A percentile compares a stretch with the other conserved stretches of the same genome.
Evolutionary conservation across 1,284 basidiomycete species (phyloP).

Genomic region (Naganishia albida): DNA sequence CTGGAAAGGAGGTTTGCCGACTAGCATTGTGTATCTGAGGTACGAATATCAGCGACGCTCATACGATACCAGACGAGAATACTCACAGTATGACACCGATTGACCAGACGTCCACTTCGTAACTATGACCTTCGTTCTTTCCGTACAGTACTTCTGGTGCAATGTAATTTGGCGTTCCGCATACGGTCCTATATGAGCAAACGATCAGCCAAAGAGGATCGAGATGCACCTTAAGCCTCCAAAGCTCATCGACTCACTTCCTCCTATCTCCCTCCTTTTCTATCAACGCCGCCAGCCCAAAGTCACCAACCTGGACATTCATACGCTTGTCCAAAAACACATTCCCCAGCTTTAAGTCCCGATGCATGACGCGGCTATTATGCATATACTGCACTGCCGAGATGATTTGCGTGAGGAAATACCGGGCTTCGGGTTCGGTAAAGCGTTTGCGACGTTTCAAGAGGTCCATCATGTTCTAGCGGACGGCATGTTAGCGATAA

Average conservation of each 20-base stretch:
- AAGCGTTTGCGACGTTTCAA: conserved; percentile 83
- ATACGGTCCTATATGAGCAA: conserved; percentile 69
- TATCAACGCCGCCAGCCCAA: conserved; percentile 93
- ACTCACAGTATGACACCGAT: conserved; percentile 84
- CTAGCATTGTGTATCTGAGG: conserved; percentile 76
- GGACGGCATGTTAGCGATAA: not conserved
- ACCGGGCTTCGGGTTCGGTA: conserved; percentile 88
- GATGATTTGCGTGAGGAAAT: conserved; percentile 90
- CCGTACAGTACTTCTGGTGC: conserved; percentile 97
- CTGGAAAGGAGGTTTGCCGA: conserved; percentile 95
- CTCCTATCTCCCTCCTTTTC: conserved; percentile 95
- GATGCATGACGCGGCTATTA: conserved; percentile 88
- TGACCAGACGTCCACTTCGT: conserved; percentile 98
- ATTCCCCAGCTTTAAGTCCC: conserved; percentile 94
- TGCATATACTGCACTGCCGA: conserved; percentile 98
- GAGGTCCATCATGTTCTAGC: conserved; percentile 76
- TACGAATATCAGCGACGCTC: not conserved
- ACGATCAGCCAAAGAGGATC: not conserved
- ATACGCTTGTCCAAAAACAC: conserved; percentile 88
- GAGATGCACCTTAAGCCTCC: not conserved
- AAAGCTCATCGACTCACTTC: conserved; percentile 60
- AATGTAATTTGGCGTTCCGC: conserved; percentile 98
- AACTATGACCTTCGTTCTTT: conserved; percentile 92
- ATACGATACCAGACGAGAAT: not conserved
- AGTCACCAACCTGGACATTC: conserved; percentile 97